Percentiles rank a stretch among this genome's conserved stretches.
These are phyloP conservation scores for Hymenoscyphus occultus DNA, from an alignment of 2,329 filamentous ascomycete species.

Conservation along the genomic window DNA sequence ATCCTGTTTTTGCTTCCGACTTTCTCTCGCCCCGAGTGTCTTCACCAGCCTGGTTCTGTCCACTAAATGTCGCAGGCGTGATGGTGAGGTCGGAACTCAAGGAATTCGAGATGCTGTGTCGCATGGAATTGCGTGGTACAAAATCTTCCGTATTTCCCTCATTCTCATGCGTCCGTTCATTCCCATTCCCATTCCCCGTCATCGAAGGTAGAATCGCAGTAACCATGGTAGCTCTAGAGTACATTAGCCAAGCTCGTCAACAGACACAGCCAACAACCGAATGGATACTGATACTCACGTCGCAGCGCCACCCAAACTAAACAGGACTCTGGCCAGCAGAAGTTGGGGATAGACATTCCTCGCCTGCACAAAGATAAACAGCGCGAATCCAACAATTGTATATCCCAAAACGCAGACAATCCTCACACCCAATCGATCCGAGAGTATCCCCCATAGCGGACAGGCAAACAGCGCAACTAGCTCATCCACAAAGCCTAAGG, in stretches of 20 bases:
- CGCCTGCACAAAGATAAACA: conserved; percentile 82
- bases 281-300: conserved; percentile 52
- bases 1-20: conserved; percentile 31
- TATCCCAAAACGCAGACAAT: conserved; percentile 76
- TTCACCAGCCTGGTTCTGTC: conserved; percentile 12
- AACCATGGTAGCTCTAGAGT: conserved; percentile 78
- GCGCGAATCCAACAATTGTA: conserved; percentile 69
- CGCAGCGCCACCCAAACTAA: conserved; percentile 89
- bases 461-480: conserved; percentile 77
- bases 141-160: conserved; percentile 12
- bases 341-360: conserved; percentile 85
- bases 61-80: conserved; percentile 57
- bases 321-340: conserved; percentile 77
- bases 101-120: conserved; percentile 62
- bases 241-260: conserved; percentile 4
- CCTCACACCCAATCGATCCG: conserved; percentile 73
- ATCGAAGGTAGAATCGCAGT: conserved; percentile 83
- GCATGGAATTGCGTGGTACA: conserved; percentile 37
- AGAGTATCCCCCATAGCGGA: conserved; percentile 74
- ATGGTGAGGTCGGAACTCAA: conserved; percentile 74
- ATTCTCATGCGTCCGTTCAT: conserved; percentile 28
- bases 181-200: conserved; percentile 45
- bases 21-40: conserved; percentile 18
- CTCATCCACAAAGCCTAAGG: conserved; percentile 82
- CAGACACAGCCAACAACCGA: not conserved